A percentile compares a stretch with the other conserved stretches of the same genome.
These are phyloP conservation scores for Ascocoryne sarcoides DNA, from an alignment of 2,329 filamentous ascomycete species.

Conservation along the genomic window DNA sequence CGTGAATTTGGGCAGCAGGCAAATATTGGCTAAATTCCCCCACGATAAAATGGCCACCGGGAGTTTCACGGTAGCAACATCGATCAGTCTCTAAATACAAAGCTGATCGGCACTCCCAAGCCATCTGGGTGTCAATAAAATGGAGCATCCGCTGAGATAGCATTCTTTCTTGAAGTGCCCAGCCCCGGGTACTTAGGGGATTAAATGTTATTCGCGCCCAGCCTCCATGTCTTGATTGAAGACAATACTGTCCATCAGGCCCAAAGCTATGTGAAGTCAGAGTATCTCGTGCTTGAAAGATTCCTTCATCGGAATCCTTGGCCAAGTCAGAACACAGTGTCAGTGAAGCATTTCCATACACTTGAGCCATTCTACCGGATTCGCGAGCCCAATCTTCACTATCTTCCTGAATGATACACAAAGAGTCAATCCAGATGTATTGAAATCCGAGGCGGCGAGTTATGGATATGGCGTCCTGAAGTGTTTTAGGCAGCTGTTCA, in stretches of 20 bases:
- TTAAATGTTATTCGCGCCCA: neutral
- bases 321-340: neutral
- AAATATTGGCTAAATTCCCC: neutral
- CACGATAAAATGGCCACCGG: neutral
- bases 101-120: neutral
- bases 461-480: conserved; percentile 11
- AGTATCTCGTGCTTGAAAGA: neutral
- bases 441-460: conserved; percentile 4
- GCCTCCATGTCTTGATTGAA: neutral
- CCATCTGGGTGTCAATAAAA: neutral
- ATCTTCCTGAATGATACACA: conserved; percentile 16
- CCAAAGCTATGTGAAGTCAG: neutral
- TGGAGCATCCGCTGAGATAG: conserved; percentile 1
- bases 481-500: conserved; percentile 4
- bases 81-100: neutral
- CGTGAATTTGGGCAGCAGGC: neutral
- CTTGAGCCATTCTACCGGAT: conserved; percentile 5
- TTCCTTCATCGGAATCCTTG: neutral
- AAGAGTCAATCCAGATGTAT: conserved; percentile 18
- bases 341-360: conserved; percentile 3
- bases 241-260: neutral
- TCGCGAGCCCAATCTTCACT: conserved; percentile 10
- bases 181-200: neutral
- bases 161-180: conserved; percentile 3
- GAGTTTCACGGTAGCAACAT: neutral